Conservation (phyloP, 164 flowering plant genomes). For the Magnolia changhungtana region DNA sequence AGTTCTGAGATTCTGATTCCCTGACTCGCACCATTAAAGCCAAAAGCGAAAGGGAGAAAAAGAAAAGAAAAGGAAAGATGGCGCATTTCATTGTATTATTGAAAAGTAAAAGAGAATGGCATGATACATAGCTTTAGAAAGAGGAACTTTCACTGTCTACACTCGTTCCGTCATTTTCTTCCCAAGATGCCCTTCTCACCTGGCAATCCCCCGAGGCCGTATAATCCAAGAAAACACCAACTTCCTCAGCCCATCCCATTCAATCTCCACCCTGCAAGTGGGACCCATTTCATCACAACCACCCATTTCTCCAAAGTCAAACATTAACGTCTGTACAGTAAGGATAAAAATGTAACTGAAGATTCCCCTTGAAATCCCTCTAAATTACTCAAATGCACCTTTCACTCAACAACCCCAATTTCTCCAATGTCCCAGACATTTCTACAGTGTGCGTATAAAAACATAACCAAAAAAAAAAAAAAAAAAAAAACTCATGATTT, state of each 20-base stretch:
- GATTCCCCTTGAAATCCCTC: neutral
- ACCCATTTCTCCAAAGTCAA: neutral
- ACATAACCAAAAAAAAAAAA: neutral
- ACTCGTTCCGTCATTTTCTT: neutral
- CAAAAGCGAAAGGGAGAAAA: neutral
- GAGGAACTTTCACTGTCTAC: neutral
- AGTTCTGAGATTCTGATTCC: too few species aligned
- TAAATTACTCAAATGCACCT: neutral
- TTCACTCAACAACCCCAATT: neutral
- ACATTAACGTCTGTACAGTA: neutral
- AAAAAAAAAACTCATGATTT: neutral
- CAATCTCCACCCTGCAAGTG: neutral
- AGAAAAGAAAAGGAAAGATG: neutral
- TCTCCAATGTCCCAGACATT: neutral
- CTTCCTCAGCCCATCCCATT: neutral
- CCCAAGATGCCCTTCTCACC: neutral
- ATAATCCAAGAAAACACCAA: slow-evolving; percentile 7
- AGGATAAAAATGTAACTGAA: neutral
- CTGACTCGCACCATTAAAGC: neutral
- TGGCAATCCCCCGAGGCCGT: slow-evolving; percentile 4
- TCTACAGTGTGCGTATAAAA: neutral
- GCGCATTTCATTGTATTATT: neutral
- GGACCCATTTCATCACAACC: slow-evolving; percentile 2
- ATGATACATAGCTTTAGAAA: neutral
- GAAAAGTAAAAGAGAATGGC: neutral